Evolutionary conservation across 2,329 filamentous ascomycete species (phyloP), one percentile per base, ranked within the genome.

Genomic region (Cytospora mali): DNA sequence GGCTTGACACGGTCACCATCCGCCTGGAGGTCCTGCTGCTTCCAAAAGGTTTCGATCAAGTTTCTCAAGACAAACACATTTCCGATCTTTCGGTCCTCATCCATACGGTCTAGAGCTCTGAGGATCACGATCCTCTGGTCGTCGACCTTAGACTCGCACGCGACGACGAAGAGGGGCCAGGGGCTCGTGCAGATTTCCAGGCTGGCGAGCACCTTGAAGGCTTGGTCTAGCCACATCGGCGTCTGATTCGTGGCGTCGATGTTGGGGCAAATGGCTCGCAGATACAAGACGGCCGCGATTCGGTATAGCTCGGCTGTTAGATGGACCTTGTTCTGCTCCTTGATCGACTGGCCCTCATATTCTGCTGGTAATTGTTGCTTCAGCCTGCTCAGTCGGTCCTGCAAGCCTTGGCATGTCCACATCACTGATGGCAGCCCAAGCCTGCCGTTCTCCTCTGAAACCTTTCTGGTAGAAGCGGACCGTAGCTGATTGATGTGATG

Each of bases 261-360:
- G 33, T 65, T 65, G 55, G 70, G 70, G 56, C 67, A 68, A 21
- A 71, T 69, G 57, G 72, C 69, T 52, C 72, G 71, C 23, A 75
- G 67, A 59, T 66, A 66, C n/a, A 66, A 31, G 16, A 66, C 31
- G 29, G 80, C 74, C 1, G 79, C 81, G 23, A 83, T 73, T 6
- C 80, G 77, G 64, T 83, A 83, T n/a, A 82, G 74, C 68, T 83
- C 80, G 11, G 81, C 80, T 4, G 81, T 83, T 46, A 75, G 73
- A 13, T 25, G 53, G 71, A 72, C 67, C 77, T 74, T 70, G 29
- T 74, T 64, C 48, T 72, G 69, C 28, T 66, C 62, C 42, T 31
- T 56, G 28, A 49, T 39, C 6, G 58, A 35, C 6, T 55, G 62
- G 9, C 69, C 64, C n/a, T 68, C 68, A 33, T 68, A 70, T 7